phyloP scores from a whole-genome alignment of 768 basidiomycete species.

The Mycena filopes region DNA sequence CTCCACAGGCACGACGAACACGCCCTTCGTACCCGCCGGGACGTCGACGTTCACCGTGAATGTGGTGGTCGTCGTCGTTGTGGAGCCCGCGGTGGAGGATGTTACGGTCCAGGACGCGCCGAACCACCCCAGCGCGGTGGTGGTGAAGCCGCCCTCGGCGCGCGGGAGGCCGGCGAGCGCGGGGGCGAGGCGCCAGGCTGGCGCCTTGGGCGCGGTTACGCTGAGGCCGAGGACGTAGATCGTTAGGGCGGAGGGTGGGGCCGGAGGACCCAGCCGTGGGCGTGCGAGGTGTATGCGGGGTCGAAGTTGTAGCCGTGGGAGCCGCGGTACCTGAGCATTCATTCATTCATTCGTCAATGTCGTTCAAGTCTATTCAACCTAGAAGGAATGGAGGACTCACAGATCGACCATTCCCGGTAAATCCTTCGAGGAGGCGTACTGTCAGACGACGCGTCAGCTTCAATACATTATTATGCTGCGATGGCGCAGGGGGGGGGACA shows the following conservation, averaged over 20 bases:
- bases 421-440: conserved; percentile 63
- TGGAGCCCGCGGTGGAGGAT: too few relatives aligned
- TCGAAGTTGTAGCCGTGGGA: conserved; percentile 67
- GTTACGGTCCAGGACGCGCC: conserved; percentile 57
- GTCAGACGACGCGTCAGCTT: too few relatives aligned
- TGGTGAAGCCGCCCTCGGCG: conserved; percentile 64
- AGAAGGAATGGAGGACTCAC: conserved; percentile 45
- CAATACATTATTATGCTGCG: too few relatives aligned
- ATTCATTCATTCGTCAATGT: neutral
- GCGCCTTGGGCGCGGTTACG: conserved; percentile 58
- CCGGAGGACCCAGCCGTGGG: conserved; percentile 69
- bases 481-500: too few relatives aligned
- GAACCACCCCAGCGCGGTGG: conserved; percentile 63
- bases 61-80: conserved; percentile 13
- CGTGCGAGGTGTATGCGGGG: conserved; percentile 65
- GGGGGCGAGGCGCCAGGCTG: conserved; percentile 58
- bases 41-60: conserved; percentile 40
- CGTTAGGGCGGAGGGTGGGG: conserved; percentile 65
- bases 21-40: conserved; percentile 45
- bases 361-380: too few relatives aligned
- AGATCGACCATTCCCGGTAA: conserved; percentile 59
- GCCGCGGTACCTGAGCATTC: conserved; percentile 56
- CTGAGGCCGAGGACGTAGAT: conserved; percentile 67
- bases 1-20: conserved; percentile 39
- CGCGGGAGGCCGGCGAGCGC: conserved; percentile 50